Conservation (phyloP, 2,329 filamentous ascomycete genomes). For the Periconia sp. region DNA sequence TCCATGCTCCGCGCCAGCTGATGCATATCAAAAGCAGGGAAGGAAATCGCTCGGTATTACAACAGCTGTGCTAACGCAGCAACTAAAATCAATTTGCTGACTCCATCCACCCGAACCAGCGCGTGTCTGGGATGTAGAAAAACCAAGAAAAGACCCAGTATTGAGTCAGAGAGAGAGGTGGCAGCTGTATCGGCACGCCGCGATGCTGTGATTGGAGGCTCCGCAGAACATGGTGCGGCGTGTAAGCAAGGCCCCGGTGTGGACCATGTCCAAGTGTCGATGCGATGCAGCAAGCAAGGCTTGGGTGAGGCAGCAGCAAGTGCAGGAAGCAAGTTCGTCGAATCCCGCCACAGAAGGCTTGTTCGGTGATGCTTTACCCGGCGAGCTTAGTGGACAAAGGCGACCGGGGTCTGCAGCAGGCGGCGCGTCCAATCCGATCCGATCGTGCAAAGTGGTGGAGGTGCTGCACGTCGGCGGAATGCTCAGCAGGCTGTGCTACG, state of each 20-base stretch:
- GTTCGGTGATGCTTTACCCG: slow-evolving; percentile 25
- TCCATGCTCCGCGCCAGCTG: slow-evolving; percentile 35
- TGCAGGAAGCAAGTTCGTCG: slow-evolving; percentile 11
- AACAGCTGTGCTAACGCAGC: slow-evolving; percentile 33
- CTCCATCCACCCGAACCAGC: slow-evolving; percentile 46
- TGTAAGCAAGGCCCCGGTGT: slow-evolving; percentile 16
- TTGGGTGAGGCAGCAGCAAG: slow-evolving; percentile 18
- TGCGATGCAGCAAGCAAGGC: slow-evolving; percentile 24
- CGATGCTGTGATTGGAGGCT: slow-evolving; percentile 17
- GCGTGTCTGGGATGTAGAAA: slow-evolving; percentile 35
- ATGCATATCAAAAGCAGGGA: slow-evolving; percentile 38
- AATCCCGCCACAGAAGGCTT: slow-evolving; percentile 21
- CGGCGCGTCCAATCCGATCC: slow-evolving; percentile 29
- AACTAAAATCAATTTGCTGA: slow-evolving; percentile 30
- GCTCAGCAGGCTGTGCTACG: slow-evolving; percentile 15
- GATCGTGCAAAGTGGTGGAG: slow-evolving; percentile 30
- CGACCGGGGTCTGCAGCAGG: slow-evolving; percentile 30
- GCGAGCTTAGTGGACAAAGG: slow-evolving; percentile 18
- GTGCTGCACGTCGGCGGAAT: slow-evolving; percentile 30
- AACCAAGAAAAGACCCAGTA: slow-evolving; percentile 26
- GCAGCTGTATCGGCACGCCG: slow-evolving; percentile 22
- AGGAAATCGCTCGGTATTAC: slow-evolving; percentile 43
- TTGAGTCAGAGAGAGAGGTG: slow-evolving; percentile 31
- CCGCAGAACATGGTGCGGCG: slow-evolving; percentile 17
- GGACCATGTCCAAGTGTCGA: slow-evolving; percentile 13